Conservation (phyloP, 225 moss, liverwort and hornwort genomes). For the Neckera pumila region DNA sequence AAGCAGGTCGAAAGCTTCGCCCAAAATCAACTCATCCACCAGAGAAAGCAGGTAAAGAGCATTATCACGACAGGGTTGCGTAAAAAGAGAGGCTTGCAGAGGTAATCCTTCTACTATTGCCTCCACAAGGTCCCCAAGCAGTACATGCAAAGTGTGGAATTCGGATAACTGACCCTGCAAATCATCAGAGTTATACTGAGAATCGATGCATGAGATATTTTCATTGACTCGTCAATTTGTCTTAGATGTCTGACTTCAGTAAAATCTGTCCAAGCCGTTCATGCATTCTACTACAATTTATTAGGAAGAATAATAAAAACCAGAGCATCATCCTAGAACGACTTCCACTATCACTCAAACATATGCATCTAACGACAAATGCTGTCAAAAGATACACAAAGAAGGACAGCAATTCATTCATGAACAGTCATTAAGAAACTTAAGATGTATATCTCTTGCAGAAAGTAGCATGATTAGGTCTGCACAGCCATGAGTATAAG, state of each 20-base stretch:
- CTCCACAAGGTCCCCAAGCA: constrained; percentile 69
- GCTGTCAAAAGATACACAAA: background rate
- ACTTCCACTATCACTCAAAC: background rate
- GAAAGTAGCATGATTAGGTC: background rate
- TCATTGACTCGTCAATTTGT: background rate
- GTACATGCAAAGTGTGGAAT: constrained; percentile 53
- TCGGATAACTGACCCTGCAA: constrained; percentile 57
- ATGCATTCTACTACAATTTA: background rate
- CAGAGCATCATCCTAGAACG: background rate
- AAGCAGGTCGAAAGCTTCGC: constrained; percentile 55
- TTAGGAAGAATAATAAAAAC: background rate
- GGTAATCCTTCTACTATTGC: constrained; percentile 55
- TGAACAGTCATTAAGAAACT: background rate
- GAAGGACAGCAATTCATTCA: background rate
- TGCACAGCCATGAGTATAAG: background rate
- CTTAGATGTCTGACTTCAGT: background rate
- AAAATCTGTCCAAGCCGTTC: background rate
- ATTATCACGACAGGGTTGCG: constrained; percentile 78
- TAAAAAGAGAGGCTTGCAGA: constrained; percentile 54
- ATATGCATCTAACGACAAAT: background rate
- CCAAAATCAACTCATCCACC: constrained; percentile 68
- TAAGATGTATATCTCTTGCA: background rate
- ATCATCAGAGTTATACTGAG: background rate
- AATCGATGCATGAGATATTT: background rate
- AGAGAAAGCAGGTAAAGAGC: constrained; percentile 61